phyloP scores from a whole-genome alignment of 129 eudicot species.

The Flaveria bidentis region DNA sequence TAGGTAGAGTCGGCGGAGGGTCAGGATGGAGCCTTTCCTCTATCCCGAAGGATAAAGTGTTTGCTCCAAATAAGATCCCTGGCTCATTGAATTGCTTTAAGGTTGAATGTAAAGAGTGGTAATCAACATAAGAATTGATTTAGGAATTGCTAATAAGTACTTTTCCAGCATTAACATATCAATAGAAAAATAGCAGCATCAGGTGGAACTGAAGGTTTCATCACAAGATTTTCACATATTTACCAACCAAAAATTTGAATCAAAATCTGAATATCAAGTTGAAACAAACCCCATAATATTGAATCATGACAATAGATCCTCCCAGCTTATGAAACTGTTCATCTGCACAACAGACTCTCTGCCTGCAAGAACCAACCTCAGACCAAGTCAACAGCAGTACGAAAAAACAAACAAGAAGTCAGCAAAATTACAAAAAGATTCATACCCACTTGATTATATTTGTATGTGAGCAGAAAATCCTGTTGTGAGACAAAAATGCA shows the following conservation, averaged over 20 bases:
- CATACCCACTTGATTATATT: constrained; percentile 29
- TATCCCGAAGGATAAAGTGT: too few species aligned
- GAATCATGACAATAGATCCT: constrained; percentile 33
- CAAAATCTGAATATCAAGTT: constrained; percentile 22
- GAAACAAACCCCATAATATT: constrained; percentile 29
- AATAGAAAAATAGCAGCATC: constrained; percentile 21
- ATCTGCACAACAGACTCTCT: constrained; percentile 22
- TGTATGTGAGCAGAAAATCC: constrained; percentile 22
- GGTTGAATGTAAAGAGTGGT: too few species aligned
- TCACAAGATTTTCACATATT: constrained; percentile 34
- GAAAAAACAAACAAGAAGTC: not conserved
- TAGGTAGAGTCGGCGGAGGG: too few species aligned
- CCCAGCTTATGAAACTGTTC: constrained; percentile 30
- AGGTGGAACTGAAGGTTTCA: constrained; percentile 17
- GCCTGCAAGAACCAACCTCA: constrained; percentile 34
- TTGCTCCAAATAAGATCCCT: too few species aligned
- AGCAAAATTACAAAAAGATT: constrained; percentile 15
- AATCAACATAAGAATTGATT: too few species aligned
- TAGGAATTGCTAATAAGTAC: not conserved
- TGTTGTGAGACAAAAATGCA: constrained; percentile 23
- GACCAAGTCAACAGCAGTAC: constrained; percentile 18
- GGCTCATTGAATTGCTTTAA: too few species aligned
- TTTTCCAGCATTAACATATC: constrained; percentile 10
- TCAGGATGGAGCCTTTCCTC: too few species aligned
- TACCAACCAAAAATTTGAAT: constrained; percentile 42